Evolutionary conservation across 805 yeast genomes (phyloP).

Genomic region (Cyberlindnera japonica): DNA sequence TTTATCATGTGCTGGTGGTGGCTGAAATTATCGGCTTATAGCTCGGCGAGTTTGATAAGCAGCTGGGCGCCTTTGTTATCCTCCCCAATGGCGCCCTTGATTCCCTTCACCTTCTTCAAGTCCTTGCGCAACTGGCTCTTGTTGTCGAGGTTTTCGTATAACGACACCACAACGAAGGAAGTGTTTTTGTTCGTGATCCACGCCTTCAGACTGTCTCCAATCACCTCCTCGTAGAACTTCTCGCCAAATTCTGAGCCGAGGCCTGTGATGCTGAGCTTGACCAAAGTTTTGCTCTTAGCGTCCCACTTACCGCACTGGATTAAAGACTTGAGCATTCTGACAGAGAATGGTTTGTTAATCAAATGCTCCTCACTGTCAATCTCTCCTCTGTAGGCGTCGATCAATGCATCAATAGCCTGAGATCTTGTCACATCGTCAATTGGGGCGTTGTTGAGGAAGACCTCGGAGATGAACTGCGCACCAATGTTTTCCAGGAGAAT

Average conservation of each 20-base stretch:
- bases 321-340: slow-evolving; percentile 69
- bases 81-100: slow-evolving; percentile 39
- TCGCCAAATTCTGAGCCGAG: slow-evolving; percentile 59
- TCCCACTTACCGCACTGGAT: slow-evolving; percentile 87
- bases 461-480: slow-evolving; percentile 77
- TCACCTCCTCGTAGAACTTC: slow-evolving; percentile 48
- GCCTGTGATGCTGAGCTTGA: slow-evolving; percentile 41
- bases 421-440: slow-evolving; percentile 38
- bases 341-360: slow-evolving; percentile 65
- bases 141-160: slow-evolving; percentile 61
- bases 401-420: slow-evolving; percentile 51
- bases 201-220: slow-evolving; percentile 42
- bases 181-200: slow-evolving; percentile 74
- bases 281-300: slow-evolving; percentile 52
- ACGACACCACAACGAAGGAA: slow-evolving; percentile 76
- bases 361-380: slow-evolving; percentile 64
- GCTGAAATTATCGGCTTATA: slow-evolving; percentile 5
- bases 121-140: slow-evolving; percentile 48
- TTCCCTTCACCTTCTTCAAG: slow-evolving; percentile 46
- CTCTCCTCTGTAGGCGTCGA: slow-evolving; percentile 62
- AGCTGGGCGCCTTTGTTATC: slow-evolving; percentile 64
- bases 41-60: slow-evolving; percentile 36
- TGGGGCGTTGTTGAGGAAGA: slow-evolving; percentile 54
- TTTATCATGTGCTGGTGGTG: too few species aligned
- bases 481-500: slow-evolving; percentile 71